Base-by-base conservation (phyloP, 2,329 filamentous ascomycete species). In the Claviceps fusiformis region DNA sequence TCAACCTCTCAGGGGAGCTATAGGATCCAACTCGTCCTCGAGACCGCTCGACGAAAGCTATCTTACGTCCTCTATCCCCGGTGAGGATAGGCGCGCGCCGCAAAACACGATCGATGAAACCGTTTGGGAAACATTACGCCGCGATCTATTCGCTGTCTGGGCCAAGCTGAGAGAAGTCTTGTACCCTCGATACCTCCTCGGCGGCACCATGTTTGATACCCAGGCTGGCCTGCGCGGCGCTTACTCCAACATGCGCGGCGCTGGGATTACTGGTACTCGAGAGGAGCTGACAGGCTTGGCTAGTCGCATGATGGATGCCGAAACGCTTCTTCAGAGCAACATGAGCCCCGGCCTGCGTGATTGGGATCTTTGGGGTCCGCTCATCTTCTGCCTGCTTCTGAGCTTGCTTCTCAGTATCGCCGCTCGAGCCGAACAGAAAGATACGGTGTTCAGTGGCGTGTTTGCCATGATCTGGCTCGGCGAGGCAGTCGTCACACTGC, bases 401-500 rank as follows among this genome's bases (percentile, higher is more conserved):
- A 92, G 89, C 62, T 78, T 95, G 70, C 82, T 98, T 63, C 76
- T 98, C 56, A 95, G 91, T 62, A 81, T 95, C 67, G 82, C 86
- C 59, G 89, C 89, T 15, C 79, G 84, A 62, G 77, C 80, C 1
- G 81, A 89, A 50, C 93, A 98, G 74, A 87, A 86, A 65, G 89
- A 91, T 58, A 73, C 87, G 45, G 91, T 97, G 33, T 98, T 98
- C 69, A 95, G 89, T 41, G 93, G 93, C 4, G 90, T 98, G 49
- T 98, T 98, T 72, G 89, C 90, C 50, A 87, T 95, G 72, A 86
- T 98, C 54, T 98, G 93, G 93, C 83, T 98, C 56, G 93, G 91
- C 33, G 91, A 97, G 75, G 91, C 91, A 1, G 86, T 95, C 3
- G 93, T 98, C 57, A 98, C 93, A n/a, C 73, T 95, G 66, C 93